Base-by-base conservation (phyloP, 495 filamentous ascomycete genomes). In the Pseudomonodictys pantanalensis region DNA sequence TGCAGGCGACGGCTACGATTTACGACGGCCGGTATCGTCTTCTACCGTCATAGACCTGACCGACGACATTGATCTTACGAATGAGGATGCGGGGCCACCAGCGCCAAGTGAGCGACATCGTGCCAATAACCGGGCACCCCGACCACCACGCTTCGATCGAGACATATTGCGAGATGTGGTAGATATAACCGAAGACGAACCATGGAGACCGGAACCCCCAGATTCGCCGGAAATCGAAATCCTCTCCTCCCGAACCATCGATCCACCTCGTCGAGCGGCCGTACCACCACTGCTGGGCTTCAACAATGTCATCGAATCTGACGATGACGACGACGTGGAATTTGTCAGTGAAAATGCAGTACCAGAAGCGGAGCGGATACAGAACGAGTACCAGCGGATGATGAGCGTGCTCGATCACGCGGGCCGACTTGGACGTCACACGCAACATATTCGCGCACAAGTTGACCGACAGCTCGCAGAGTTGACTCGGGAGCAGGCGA, bases 1-100 rank as follows among this genome's bases (percentile, higher is more conserved):
- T 54, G 56, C 72, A 22, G 76, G 79, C 15, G 76, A 81, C 67
- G 75, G 78, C 11, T 68, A 77, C 30, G 82, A 85, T 44, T 78
- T 73, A 26, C 72, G 80, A 46, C 72, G 77, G 23, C 81, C 81
- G 7, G 66, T 73, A 7, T 70, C 70, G 57, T 71, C 69, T 15
- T 35, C 46, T 12, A 22, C 25, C 25, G 71, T 83, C 5, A 83
- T 85, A 18, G 82, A 85, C 63, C 66, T 85, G 20, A 84, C 82
- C 3, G 72, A 22, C 18, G 59, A n/a, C 5, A 83, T 85, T 17
- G 82, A 85, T 62, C 66, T 85, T 17, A 84, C 82, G 4, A 71
- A 22, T 15, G 59, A 67, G 17, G 64, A 67, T 42, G 46, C 52
- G 30, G 56, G 50, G 17, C 57, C 62, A 10, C 52, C 43, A 11